These are phyloP conservation scores for Umbelopsis ramanniana DNA, from an alignment of 192 early-diverging fungal species.

Conservation along the genomic window DNA sequence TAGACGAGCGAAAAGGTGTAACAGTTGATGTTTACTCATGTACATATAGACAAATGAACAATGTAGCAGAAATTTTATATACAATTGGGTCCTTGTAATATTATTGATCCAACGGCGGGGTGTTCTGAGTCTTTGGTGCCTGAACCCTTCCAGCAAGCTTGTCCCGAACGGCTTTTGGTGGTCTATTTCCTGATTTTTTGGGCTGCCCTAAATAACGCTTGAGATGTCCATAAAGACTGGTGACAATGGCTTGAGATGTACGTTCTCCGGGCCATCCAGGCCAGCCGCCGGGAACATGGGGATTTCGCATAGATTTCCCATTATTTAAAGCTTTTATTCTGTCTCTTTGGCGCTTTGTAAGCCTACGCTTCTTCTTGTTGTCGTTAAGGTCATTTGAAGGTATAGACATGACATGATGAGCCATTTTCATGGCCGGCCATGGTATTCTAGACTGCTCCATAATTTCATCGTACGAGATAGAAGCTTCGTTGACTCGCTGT, in stretches of 20 bases:
- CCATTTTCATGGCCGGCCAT: conserved; percentile 19
- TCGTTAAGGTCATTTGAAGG: neutral
- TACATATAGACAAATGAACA: no score
- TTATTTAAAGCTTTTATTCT: conserved; percentile 27
- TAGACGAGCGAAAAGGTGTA: no score
- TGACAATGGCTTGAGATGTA: conserved; percentile 28
- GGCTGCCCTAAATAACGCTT: neutral
- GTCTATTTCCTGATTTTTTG: neutral
- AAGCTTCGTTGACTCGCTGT: neutral
- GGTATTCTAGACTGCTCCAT: conserved; percentile 33
- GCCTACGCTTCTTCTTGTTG: conserved; percentile 30
- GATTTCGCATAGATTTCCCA: conserved; percentile 35
- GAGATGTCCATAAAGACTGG: neutral
- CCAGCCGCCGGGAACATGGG: conserved; percentile 32
- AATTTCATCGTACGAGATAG: conserved; percentile 26
- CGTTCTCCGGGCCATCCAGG: conserved; percentile 40
- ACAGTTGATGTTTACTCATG: no score
- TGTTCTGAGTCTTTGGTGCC: neutral
- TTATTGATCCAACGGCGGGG: neutral
- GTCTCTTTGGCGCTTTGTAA: conserved; percentile 31
- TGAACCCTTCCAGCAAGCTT: neutral
- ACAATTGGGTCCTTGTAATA: neutral
- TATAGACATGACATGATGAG: conserved; percentile 30
- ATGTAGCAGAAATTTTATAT: neutral
- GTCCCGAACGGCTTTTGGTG: neutral